phyloP scores from a whole-genome alignment of 805 yeast genomes.

The Myxozyma sirexii region DNA sequence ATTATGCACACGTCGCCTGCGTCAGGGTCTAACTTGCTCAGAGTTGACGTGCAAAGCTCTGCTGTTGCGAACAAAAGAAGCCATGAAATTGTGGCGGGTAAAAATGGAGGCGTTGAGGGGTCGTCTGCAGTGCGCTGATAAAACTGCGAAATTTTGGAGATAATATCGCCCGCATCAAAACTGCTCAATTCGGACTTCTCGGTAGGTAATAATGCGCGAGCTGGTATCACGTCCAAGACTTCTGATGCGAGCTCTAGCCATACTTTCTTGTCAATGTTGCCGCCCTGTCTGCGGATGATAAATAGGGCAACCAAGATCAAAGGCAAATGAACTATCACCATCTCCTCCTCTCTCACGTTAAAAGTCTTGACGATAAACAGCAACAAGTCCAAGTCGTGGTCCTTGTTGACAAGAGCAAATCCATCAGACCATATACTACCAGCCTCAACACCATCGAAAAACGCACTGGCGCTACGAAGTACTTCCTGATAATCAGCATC shows the following conservation, averaged over 20 bases:
- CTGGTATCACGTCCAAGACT: constrained; percentile 61
- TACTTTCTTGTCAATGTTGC: constrained; percentile 19
- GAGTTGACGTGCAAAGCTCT: constrained; percentile 23
- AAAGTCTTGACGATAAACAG: constrained; percentile 64
- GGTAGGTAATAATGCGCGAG: constrained; percentile 61
- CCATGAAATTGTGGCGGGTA: constrained; percentile 50
- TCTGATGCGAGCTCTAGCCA: constrained; percentile 50
- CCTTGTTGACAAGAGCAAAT: constrained; percentile 46
- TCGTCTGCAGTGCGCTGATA: constrained; percentile 43
- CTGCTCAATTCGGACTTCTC: constrained; percentile 45
- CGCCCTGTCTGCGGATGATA: constrained; percentile 14
- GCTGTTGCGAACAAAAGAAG: constrained; percentile 41
- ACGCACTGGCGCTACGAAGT: constrained; percentile 60
- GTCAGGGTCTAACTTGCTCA: constrained; percentile 11
- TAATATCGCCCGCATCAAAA: constrained; percentile 35
- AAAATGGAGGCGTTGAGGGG: constrained; percentile 45
- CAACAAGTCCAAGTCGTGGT: constrained; percentile 51
- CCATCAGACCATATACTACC: constrained; percentile 73
- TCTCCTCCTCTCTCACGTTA: constrained; percentile 84
- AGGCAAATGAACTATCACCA: constrained; percentile 76
- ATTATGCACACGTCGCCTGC: constrained; percentile 30
- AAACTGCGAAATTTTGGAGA: constrained; percentile 43
- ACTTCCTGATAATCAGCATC: constrained; percentile 49
- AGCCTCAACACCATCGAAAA: constrained; percentile 88
- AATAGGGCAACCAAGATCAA: constrained; percentile 52